Conservation (phyloP, 139 green algal genomes). For the Picochlorum sp. region DNA sequence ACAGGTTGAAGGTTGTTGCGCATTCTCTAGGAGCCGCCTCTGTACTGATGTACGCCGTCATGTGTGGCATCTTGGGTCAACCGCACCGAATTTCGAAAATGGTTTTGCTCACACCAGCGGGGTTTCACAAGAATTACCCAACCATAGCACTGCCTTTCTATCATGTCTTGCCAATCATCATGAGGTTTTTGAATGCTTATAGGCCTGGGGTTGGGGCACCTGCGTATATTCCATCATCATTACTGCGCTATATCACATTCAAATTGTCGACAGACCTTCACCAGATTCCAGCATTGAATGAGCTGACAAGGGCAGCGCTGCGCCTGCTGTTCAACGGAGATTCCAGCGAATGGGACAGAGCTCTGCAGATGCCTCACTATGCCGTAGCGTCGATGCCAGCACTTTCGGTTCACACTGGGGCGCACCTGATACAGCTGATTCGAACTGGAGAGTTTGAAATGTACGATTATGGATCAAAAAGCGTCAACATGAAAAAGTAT, state of each 20-base stretch:
- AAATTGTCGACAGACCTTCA: constrained; percentile 47
- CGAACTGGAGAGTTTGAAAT: constrained; percentile 51
- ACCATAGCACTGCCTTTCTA: constrained; percentile 23
- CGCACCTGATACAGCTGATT: constrained; percentile 38
- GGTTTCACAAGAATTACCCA: constrained; percentile 45
- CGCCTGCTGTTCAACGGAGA: constrained; percentile 54
- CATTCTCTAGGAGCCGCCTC: constrained; percentile 54
- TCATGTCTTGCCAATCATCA: constrained; percentile 20
- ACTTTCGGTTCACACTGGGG: constrained; percentile 52
- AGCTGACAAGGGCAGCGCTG: constrained; percentile 30
- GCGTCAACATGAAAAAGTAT: constrained; percentile 56
- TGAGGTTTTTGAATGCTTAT: constrained; percentile 16
- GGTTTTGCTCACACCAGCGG: constrained; percentile 68
- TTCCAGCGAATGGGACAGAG: constrained; percentile 68
- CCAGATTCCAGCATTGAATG: constrained; percentile 48
- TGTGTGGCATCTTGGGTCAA: constrained; percentile 5
- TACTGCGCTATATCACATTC: constrained; percentile 54
- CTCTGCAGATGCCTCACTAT: constrained; percentile 86
- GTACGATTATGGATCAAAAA: constrained; percentile 69
- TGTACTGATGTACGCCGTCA: constrained; percentile 51
- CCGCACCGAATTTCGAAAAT: constrained; percentile 49
- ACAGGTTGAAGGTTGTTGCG: constrained; percentile 43
- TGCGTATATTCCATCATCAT: constrained; percentile 59
- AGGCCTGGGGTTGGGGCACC: constrained; percentile 24
- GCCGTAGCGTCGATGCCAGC: constrained; percentile 70